Conservation (phyloP, 495 filamentous ascomycete genomes). For the Penicillium dipodomyicola region DNA sequence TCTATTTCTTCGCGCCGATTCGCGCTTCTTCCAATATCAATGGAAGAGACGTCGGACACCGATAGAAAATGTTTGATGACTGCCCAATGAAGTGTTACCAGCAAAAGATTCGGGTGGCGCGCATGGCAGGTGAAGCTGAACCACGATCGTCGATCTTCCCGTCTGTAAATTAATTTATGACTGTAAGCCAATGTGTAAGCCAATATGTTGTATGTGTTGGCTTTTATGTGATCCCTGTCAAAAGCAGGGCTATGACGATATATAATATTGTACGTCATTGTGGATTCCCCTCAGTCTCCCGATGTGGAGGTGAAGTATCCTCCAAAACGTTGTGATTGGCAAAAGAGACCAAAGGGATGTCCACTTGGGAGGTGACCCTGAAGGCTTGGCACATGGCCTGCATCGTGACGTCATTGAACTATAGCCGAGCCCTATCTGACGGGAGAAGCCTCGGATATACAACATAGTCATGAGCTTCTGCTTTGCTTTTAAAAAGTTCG, state of each 20-base stretch:
- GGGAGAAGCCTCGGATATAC: background rate
- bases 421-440: background rate
- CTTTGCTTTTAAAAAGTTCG: background rate
- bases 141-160: background rate
- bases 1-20: background rate
- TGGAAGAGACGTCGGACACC: background rate
- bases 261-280: background rate
- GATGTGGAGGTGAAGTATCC: background rate
- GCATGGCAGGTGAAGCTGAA: constrained; percentile 3
- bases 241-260: background rate
- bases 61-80: background rate
- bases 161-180: no score
- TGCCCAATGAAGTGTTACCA: background rate
- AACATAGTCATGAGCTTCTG: no score
- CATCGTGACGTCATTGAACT: background rate
- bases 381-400: background rate
- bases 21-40: background rate
- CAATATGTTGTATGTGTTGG: no score
- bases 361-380: background rate
- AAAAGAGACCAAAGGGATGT: background rate
- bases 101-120: background rate
- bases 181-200: background rate
- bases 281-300: background rate
- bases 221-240: background rate
- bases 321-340: background rate